A percentile compares a stretch with the other conserved stretches of the same genome.
Evolutionary conservation across 331 rosid species (phyloP).

Genomic region (Cydonia oblonga): DNA sequence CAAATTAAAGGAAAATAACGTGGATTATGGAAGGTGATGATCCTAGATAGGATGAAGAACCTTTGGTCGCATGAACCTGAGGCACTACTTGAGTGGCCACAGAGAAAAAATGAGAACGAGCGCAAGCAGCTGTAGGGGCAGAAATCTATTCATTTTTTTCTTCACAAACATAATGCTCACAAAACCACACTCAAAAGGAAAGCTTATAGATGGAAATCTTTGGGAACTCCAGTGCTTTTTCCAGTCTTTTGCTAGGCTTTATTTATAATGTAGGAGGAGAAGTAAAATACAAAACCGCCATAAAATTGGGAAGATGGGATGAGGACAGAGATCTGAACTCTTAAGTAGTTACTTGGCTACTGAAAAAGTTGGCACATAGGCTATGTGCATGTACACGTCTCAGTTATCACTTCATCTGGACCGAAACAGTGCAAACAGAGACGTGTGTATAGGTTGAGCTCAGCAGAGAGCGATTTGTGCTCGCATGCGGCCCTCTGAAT

Average conservation of each 20-base stretch:
- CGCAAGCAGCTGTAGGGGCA: neutral
- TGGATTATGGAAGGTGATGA: too few species aligned
- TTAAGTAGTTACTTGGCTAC: neutral
- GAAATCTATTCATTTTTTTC: neutral
- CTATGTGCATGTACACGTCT: neutral
- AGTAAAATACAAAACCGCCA: neutral
- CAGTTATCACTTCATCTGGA: neutral
- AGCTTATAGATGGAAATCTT: neutral
- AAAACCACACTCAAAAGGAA: neutral
- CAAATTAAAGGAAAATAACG: neutral
- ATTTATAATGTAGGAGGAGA: neutral
- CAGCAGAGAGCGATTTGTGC: neutral
- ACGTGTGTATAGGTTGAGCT: neutral
- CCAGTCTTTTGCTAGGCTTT: neutral
- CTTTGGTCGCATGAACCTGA: neutral
- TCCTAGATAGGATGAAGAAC: neutral
- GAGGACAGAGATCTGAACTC: neutral
- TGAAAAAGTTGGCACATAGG: neutral
- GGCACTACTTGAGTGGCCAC: neutral
- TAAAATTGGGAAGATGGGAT: neutral
- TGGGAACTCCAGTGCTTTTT: neutral
- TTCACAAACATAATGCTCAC: neutral
- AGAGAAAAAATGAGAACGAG: neutral
- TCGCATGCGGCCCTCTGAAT: neutral
- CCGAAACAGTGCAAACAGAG: neutral